These are phyloP conservation scores for Parasitella parasitica DNA, from an alignment of 371 early-diverging fungal genomes.

Conservation along the genomic window DNA sequence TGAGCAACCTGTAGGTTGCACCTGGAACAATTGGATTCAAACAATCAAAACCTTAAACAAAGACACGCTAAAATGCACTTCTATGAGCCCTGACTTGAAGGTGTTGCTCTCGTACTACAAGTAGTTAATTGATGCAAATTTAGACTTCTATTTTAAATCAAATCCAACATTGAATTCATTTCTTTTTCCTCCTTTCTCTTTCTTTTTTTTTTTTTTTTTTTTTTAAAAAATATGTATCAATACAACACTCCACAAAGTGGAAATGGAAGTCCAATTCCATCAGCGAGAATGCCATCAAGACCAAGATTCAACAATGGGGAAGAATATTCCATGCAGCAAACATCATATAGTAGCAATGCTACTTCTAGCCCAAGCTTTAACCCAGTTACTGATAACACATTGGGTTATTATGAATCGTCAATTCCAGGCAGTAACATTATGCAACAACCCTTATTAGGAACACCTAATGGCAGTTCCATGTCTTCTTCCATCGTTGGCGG, in stretches of 20 bases:
- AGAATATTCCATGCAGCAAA: constrained; percentile 24
- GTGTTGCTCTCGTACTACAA: neutral
- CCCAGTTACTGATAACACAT: constrained; percentile 1
- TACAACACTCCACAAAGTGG: constrained; percentile 14
- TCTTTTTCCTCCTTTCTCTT: neutral
- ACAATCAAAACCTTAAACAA: neutral
- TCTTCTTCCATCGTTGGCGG: constrained; percentile 4
- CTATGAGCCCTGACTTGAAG: constrained; percentile 3
- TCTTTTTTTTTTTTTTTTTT: constrained; percentile 1
- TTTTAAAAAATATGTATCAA: constrained; percentile 7
- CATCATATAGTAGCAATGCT: constrained; percentile 6
- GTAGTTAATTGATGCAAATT: constrained; percentile 1
- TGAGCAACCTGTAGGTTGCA: constrained; percentile 10
- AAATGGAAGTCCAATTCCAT: constrained; percentile 10
- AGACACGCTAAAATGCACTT: neutral
- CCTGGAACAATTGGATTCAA: neutral
- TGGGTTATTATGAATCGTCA: constrained; percentile 17
- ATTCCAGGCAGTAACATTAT: constrained; percentile 12
- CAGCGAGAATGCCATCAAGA: constrained; percentile 18
- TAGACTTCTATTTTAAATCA: constrained; percentile 11
- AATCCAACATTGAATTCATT: too few species aligned
- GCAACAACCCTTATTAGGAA: constrained; percentile 11
- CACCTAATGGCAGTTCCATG: constrained; percentile 4
- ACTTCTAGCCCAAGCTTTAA: neutral
- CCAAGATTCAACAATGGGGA: constrained; percentile 21